Evolutionary conservation across 2,329 filamentous ascomycete species (phyloP), one percentile per base, ranked within the genome.

Genomic region (Cladosporium phlei): DNA sequence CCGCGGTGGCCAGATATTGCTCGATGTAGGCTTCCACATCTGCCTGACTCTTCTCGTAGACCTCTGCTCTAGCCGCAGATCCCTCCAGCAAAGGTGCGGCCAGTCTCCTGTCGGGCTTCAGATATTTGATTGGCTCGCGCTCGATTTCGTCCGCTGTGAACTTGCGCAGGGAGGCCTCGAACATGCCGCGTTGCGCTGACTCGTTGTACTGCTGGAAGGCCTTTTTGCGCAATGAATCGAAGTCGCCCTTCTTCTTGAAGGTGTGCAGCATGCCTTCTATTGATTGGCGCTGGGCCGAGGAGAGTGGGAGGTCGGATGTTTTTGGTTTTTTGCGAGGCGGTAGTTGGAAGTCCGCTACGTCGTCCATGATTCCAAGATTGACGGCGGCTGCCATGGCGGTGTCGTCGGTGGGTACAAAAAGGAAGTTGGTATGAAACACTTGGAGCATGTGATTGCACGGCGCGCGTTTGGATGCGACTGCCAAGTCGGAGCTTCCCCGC

Each of bases 171-270:
- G 63, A 52, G 11, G 58, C 58, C 46, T 65, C 61, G 35, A 64
- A 63, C 56, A 63, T 63, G 46, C 61, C 62, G 11, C 6, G 80
- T 73, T 59, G 81, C 74, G 28, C 78, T 78, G 49, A 89, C 39
- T 64, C 61, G 17, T 61, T 63, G 54, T 64, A 87, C 48, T 86
- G 82, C 35, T 85, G 79, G 78, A 86, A 88, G 9, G 87, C 76
- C 57, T 86, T 78, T 62, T 88, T 90, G 51, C 86, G 81, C 53
- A 90, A 78, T 11, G 77, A 72, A 66, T 93, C 87, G 61, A 90
- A 93, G 48, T 85, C 85, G 51, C 87, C 87, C 66, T 88, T 88
- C 69, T 90, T 91, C 68, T 90, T 90, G 70, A 90, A 91, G 9
- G 78, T 83, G 61, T 87, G 83, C n/a, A 86, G 79, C 17, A 91